phyloP scores from a whole-genome alignment of 495 filamentous ascomycete species.

The Eremomyces bilateralis region DNA sequence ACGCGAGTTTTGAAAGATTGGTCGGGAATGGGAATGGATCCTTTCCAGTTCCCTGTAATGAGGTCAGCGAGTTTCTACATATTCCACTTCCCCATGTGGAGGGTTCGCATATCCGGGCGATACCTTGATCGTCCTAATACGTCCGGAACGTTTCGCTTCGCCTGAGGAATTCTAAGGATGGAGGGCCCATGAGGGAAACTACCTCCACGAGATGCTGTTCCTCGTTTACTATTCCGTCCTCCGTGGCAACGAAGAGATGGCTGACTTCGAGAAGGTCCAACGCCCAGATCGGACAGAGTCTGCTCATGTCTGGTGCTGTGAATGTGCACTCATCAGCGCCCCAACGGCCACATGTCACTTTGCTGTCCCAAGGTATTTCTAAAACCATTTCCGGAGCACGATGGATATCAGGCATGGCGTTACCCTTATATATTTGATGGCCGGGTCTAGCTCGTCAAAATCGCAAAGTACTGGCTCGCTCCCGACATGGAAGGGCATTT shows the following conservation, averaged over 20 bases:
- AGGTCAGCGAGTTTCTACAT: too few species aligned
- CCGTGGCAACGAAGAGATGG: neutral
- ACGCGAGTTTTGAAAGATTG: slow-evolving; percentile 15
- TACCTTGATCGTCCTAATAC: neutral
- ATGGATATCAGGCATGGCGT: neutral
- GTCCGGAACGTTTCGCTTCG: neutral
- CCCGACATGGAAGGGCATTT: neutral
- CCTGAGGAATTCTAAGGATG: neutral
- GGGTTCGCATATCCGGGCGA: too few species aligned
- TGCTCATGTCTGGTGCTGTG: neutral
- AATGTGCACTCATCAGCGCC: neutral
- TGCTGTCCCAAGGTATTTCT: neutral
- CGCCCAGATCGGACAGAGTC: neutral
- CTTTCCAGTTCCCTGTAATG: slow-evolving; percentile 20
- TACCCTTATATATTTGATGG: neutral
- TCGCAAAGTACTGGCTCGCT: neutral
- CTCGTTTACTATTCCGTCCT: neutral
- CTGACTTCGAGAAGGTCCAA: neutral
- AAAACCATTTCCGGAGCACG: neutral
- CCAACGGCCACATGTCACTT: neutral
- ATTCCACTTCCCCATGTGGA: too few species aligned
- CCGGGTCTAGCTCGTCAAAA: neutral
- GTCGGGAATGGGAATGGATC: slow-evolving; percentile 15
- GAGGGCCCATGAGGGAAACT: neutral
- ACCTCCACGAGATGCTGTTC: neutral